These are phyloP conservation scores for Scheffersomyces illinoinensis DNA, from an alignment of 1,139 yeast genomes.

Conservation along the genomic window DNA sequence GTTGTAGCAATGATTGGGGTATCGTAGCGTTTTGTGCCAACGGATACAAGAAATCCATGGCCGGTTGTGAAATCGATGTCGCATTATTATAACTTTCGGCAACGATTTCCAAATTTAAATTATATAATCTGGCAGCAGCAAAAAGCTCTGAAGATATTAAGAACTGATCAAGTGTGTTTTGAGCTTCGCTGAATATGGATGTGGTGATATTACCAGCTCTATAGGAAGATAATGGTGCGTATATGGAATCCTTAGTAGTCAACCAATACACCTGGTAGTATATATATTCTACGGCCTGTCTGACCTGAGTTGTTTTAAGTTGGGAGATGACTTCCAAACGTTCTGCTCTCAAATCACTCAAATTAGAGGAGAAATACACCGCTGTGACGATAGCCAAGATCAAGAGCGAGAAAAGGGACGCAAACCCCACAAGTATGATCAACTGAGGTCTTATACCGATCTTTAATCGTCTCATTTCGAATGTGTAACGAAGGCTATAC, in stretches of 20 bases:
- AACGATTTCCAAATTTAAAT: constrained; percentile 44
- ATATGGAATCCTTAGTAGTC: constrained; percentile 61
- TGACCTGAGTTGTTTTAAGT: constrained; percentile 75
- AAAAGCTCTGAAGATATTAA: constrained; percentile 63
- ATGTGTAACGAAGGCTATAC: constrained; percentile 1
- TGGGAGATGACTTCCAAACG: constrained; percentile 77
- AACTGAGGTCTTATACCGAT: constrained; percentile 70
- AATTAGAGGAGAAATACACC: constrained; percentile 68
- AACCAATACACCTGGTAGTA: constrained; percentile 74
- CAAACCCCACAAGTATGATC: constrained; percentile 73
- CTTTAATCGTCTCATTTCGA: constrained; percentile 43
- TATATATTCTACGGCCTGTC: constrained; percentile 61
- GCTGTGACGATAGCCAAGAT: constrained; percentile 81
- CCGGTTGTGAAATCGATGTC: constrained; percentile 27
- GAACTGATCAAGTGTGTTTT: constrained; percentile 53
- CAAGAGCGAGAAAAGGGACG: constrained; percentile 73
- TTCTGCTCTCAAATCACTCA: constrained; percentile 64
- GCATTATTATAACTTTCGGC: constrained; percentile 34
- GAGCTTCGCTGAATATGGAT: constrained; percentile 42
- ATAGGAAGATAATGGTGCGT: constrained; percentile 58
- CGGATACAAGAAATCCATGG: constrained; percentile 52
- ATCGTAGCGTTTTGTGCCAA: constrained; percentile 45
- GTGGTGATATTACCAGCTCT: constrained; percentile 69
- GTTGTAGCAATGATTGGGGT: constrained; percentile 31
- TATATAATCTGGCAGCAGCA: constrained; percentile 69